phyloP scores from a whole-genome alignment of 225 moss, liverwort and hornwort species.

The Marchantia paleacea region DNA sequence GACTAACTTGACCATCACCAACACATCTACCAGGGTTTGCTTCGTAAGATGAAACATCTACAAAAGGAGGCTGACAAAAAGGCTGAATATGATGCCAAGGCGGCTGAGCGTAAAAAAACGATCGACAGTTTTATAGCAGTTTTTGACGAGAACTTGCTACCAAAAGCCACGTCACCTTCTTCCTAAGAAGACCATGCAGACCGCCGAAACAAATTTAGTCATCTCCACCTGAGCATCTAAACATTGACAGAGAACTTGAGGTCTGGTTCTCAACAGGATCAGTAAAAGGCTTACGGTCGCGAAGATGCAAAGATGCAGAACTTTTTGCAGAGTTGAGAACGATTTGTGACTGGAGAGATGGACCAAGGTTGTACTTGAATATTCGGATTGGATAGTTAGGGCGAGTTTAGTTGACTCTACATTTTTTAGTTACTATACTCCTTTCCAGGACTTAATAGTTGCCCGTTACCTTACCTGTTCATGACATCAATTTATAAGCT shows the following conservation, averaged over 20 bases:
- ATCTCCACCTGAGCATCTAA: background rate
- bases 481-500: background rate
- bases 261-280: background rate
- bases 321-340: slow-evolving; percentile 12
- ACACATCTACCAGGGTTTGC: slow-evolving; percentile 35
- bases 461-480: background rate
- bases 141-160: slow-evolving; percentile 1
- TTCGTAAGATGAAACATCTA: slow-evolving; percentile 41
- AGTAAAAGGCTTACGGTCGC: background rate
- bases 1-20: slow-evolving; percentile 24
- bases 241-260: background rate
- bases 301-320: background rate
- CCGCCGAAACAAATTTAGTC: background rate
- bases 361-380: slow-evolving; percentile 1
- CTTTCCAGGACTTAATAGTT: background rate
- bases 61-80: slow-evolving; percentile 29
- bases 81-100: slow-evolving; percentile 27
- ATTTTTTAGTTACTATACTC: background rate
- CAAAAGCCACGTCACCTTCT: background rate
- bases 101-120: slow-evolving; percentile 22
- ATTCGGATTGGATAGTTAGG: background rate
- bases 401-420: background rate
- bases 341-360: background rate
- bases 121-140: slow-evolving; percentile 14
- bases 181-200: background rate